phyloP scores from a whole-genome alignment of 495 filamentous ascomycete genomes.

The Neurospora hispaniola region DNA sequence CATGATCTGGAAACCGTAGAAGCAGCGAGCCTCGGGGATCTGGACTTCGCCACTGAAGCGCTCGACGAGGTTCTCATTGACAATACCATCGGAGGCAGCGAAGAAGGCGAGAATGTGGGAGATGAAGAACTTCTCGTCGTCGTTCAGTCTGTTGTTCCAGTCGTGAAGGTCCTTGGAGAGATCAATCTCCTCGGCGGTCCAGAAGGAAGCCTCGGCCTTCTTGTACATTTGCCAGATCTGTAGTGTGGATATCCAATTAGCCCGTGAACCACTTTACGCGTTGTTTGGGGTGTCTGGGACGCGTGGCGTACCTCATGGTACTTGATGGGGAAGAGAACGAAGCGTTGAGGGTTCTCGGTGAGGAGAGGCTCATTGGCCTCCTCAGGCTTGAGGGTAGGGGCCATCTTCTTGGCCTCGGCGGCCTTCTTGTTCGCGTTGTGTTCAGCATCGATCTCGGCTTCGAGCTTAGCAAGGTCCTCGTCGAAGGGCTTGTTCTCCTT shows the following conservation, averaged over 20 bases:
- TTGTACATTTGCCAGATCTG: constrained; percentile 99
- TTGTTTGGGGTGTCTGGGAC: constrained; percentile 23
- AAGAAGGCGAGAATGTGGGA: constrained; percentile 99
- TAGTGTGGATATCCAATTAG: constrained; percentile 15
- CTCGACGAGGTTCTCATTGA: constrained; percentile 98
- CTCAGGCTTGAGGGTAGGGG: constrained; percentile 53
- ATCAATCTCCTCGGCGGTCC: constrained; percentile 99
- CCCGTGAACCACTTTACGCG: constrained; percentile 55
- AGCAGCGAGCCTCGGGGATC: constrained; percentile 95
- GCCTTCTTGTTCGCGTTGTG: constrained; percentile 38
- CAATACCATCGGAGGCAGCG: constrained; percentile 97
- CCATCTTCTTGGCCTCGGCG: constrained; percentile 41
- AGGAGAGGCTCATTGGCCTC: constrained; percentile 84
- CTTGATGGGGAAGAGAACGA: constrained; percentile 98
- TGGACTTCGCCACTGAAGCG: constrained; percentile 97
- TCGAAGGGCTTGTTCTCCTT: constrained; percentile 77
- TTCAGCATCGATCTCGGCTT: constrained; percentile 43
- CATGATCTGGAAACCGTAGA: constrained; percentile 99
- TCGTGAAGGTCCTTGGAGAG: constrained; percentile 97
- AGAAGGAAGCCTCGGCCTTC: constrained; percentile 99
- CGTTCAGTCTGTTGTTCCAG: constrained; percentile 94
- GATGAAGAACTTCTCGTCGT: constrained; percentile 96
- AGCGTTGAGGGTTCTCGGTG: constrained; percentile 90
- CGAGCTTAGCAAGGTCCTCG: constrained; percentile 43
- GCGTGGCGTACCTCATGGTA: constrained; percentile 87